Evolutionary conservation across 106 monocot species (phyloP).

Genomic region (Dendrobium catenatum): DNA sequence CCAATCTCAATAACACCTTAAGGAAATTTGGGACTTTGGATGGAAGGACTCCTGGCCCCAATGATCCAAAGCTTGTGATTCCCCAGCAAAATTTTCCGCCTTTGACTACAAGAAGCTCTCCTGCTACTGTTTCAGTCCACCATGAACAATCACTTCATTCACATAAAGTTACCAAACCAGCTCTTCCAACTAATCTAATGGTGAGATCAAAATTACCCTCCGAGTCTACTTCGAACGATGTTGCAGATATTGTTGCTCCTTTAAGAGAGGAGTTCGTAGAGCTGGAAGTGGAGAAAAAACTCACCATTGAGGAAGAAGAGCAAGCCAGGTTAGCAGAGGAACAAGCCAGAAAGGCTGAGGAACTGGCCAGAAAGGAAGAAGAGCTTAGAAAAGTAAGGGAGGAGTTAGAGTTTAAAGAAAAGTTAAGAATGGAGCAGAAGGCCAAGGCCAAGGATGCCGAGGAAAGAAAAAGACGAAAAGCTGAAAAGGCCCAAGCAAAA

Average conservation of each 20-base stretch:
- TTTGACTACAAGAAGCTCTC: conserved; percentile 1
- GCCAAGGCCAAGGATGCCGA: conserved; percentile 87
- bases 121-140: conserved; percentile 2
- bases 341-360: conserved; percentile 33
- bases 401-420: conserved; percentile 59
- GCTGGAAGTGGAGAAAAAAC: conserved; percentile 20
- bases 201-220: conserved; percentile 18
- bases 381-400: conserved; percentile 48
- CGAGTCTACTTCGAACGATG: conserved; percentile 18
- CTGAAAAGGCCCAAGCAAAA: conserved; percentile 63
- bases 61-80: conserved; percentile 28
- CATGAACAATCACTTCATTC: conserved; percentile 4
- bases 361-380: conserved; percentile 43
- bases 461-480: conserved; percentile 65
- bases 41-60: conserved; percentile 62
- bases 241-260: background rate
- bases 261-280: conserved; percentile 19
- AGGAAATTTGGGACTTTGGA: conserved; percentile 69
- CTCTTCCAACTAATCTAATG: conserved; percentile 13
- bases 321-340: conserved; percentile 28
- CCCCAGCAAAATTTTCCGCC: conserved; percentile 2
- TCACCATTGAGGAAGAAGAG: conserved; percentile 30
- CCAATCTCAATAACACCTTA: conserved; percentile 44
- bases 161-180: background rate
- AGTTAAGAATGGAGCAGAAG: conserved; percentile 60